phyloP scores from a whole-genome alignment of 441 rosid genomes.

The Arabidopsis hybrid region DNA sequence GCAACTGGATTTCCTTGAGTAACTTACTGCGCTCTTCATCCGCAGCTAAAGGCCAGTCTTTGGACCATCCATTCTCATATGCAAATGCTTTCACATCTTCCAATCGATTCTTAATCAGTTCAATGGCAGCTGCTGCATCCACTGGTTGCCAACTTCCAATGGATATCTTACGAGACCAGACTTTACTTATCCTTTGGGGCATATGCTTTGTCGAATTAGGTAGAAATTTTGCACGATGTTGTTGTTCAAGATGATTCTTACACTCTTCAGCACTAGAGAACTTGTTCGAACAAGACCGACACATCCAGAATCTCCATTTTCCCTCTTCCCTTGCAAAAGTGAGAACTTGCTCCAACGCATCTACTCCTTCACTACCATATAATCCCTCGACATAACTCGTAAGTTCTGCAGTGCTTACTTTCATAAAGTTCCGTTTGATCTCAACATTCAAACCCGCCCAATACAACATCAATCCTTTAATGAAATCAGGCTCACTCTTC shows the following conservation, averaged over 20 bases:
- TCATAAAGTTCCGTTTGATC: neutral
- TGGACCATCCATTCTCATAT: constrained; percentile 1
- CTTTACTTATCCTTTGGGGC: neutral
- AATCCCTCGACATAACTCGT: neutral
- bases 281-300: neutral
- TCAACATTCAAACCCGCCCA: neutral
- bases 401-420: neutral
- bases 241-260: constrained; percentile 6
- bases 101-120: neutral
- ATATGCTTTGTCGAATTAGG: neutral
- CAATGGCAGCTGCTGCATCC: neutral
- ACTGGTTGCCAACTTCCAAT: neutral
- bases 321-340: neutral
- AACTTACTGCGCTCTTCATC: neutral
- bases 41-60: neutral
- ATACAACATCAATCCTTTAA: neutral
- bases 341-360: neutral
- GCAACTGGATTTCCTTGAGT: constrained; percentile 1
- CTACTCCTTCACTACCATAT: neutral
- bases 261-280: neutral
- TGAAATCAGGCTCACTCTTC: neutral
- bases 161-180: constrained; percentile 6
- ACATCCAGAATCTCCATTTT: neutral
- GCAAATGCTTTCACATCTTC: neutral
- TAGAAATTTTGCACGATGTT: neutral